phyloP scores from a whole-genome alignment of 306 rosid species.

The Dalbergia oliveri region DNA sequence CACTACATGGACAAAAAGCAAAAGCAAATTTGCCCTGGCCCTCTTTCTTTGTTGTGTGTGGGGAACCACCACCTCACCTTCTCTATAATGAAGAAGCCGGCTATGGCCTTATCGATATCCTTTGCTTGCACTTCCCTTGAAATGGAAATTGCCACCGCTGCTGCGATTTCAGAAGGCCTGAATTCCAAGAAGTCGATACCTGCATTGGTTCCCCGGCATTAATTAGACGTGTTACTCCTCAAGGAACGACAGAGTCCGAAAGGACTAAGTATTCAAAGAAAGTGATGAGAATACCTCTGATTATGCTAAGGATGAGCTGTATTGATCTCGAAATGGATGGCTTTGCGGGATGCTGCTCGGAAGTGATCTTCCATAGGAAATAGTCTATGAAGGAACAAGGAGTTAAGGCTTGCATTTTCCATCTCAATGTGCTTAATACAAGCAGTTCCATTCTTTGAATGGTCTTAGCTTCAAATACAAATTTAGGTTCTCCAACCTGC shows the following conservation, averaged over 20 bases:
- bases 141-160: slow-evolving; percentile 78
- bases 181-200: slow-evolving; percentile 95
- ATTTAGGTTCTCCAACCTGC: slow-evolving; percentile 86
- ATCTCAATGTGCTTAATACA: slow-evolving; percentile 76
- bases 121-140: slow-evolving; percentile 60
- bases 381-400: slow-evolving; percentile 86
- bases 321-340: slow-evolving; percentile 57
- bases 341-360: slow-evolving; percentile 43
- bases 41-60: neutral
- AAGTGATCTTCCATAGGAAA: slow-evolving; percentile 66
- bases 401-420: slow-evolving; percentile 84
- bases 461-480: slow-evolving; percentile 78
- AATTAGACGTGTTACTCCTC: slow-evolving; percentile 55
- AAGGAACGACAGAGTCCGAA: slow-evolving; percentile 42
- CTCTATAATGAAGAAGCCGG: slow-evolving; percentile 62
- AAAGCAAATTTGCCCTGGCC: slow-evolving; percentile 34
- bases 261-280: slow-evolving; percentile 39
- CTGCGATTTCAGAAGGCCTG: slow-evolving; percentile 90
- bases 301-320: slow-evolving; percentile 73
- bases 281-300: slow-evolving; percentile 62
- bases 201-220: slow-evolving; percentile 66
- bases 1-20: slow-evolving; percentile 37
- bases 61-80: slow-evolving; percentile 68
- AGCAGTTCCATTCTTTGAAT: slow-evolving; percentile 84
- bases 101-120: slow-evolving; percentile 60